phyloP scores from a whole-genome alignment of 192 early-diverging fungal species.

The Gonapodya prolifera region DNA sequence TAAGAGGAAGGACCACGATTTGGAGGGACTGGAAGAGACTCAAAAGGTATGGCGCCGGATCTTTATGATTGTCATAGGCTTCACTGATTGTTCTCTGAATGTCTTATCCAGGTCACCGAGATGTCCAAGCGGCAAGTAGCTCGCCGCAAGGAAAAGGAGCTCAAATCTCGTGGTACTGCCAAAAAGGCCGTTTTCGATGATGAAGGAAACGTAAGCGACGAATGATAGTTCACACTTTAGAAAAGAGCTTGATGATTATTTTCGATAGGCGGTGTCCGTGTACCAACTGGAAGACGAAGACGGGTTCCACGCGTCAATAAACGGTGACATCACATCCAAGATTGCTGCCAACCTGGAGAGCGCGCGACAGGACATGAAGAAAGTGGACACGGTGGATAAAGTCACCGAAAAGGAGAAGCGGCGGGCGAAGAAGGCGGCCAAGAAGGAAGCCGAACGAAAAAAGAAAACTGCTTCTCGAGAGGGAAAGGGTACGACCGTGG shows the following conservation, averaged over 20 bases:
- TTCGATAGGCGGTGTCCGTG: conserved; percentile 34
- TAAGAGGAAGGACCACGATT: conserved; percentile 67
- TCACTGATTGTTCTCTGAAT: neutral
- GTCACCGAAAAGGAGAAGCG: conserved; percentile 46
- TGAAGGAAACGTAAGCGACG: conserved; percentile 57
- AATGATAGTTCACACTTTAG: neutral
- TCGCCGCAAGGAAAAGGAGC: conserved; percentile 49
- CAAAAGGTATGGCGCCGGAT: conserved; percentile 15
- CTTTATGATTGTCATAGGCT: conserved; percentile 11
- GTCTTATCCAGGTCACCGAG: no score
- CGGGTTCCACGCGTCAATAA: conserved; percentile 64
- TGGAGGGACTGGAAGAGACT: conserved; percentile 35
- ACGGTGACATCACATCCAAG: conserved; percentile 46
- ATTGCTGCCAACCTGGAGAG: conserved; percentile 47
- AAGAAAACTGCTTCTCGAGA: conserved; percentile 7
- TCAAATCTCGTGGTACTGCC: conserved; percentile 56
- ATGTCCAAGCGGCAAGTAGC: conserved; percentile 34
- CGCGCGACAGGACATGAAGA: conserved; percentile 50
- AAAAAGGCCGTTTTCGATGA: conserved; percentile 86
- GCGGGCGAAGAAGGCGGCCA: conserved; percentile 48
- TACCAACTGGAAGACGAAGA: conserved; percentile 72
- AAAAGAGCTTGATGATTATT: conserved; percentile 2
- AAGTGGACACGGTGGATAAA: conserved; percentile 71
- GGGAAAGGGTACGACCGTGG: neutral
- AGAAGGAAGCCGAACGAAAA: conserved; percentile 38